Conservation (phyloP, 768 basidiomycete species). For the Gloeopeniophorella convolvens region DNA sequence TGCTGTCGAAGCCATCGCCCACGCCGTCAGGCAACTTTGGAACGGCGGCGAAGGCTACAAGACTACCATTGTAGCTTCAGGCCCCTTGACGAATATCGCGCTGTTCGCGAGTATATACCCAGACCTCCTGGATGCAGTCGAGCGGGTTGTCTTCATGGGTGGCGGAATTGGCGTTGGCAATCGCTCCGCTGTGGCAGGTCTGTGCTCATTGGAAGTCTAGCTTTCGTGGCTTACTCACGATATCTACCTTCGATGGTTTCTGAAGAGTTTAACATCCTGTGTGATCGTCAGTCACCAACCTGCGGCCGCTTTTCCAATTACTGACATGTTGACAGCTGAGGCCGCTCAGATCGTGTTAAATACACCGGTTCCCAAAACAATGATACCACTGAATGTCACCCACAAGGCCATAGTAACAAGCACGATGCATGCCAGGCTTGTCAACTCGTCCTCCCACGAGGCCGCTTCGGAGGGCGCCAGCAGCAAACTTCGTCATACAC, state of each 20-base stretch:
- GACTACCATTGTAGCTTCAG: slow-evolving; percentile 66
- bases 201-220: too few species aligned
- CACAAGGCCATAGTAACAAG: slow-evolving; percentile 75
- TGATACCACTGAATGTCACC: slow-evolving; percentile 87
- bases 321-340: slow-evolving; percentile 57
- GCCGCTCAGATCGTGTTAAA: slow-evolving; percentile 78
- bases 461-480: slow-evolving; percentile 23
- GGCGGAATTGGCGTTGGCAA: slow-evolving; percentile 86
- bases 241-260: neutral
- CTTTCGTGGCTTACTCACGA: too few species aligned
- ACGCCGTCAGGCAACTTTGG: slow-evolving; percentile 48
- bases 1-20: slow-evolving; percentile 67
- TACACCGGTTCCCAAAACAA: slow-evolving; percentile 56
- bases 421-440: slow-evolving; percentile 45
- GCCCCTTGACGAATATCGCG: slow-evolving; percentile 78
- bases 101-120: slow-evolving; percentile 38
- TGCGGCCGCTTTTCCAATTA: neutral
- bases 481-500: slow-evolving; percentile 56
- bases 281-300: slow-evolving; percentile 57
- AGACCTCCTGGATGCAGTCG: slow-evolving; percentile 46
- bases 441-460: slow-evolving; percentile 29
- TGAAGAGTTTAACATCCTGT: slow-evolving; percentile 72
- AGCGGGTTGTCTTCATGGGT: slow-evolving; percentile 83
- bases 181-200: slow-evolving; percentile 66
- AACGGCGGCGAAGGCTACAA: slow-evolving; percentile 51